These are phyloP conservation scores for Phytophthora citrophthora DNA, from an alignment of 352 stramenopile genomes.

Conservation along the genomic window DNA sequence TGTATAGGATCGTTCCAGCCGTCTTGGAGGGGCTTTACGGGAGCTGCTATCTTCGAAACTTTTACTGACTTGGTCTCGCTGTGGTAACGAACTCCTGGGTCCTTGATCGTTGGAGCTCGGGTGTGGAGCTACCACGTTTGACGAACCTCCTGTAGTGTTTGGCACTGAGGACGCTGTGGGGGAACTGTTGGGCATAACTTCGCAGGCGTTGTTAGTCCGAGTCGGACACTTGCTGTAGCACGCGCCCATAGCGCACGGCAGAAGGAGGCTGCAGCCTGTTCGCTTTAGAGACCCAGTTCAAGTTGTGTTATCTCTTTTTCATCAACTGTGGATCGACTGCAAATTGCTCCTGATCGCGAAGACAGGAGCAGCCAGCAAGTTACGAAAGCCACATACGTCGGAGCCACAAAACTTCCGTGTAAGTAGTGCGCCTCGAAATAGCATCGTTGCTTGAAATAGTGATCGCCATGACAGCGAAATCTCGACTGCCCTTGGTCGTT, in stretches of 20 bases:
- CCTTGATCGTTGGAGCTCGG: not conserved
- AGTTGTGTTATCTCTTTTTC: slow-evolving; percentile 1
- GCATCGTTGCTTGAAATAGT: slow-evolving; percentile 21
- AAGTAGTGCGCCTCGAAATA: slow-evolving; percentile 7
- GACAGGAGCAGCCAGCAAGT: slow-evolving; percentile 2
- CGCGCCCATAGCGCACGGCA: slow-evolving; percentile 17
- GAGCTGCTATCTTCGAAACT: not conserved
- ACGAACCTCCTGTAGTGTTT: not conserved
- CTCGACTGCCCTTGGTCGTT: no score
- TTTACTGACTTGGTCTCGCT: not conserved
- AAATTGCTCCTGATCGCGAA: not conserved
- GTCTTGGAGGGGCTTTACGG: no score
- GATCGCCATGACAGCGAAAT: no score
- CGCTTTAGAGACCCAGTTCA: not conserved
- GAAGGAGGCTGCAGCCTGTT: not conserved
- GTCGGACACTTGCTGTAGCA: slow-evolving; percentile 26
- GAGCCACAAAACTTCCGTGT: slow-evolving; percentile 1
- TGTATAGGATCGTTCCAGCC: slow-evolving; percentile 7
- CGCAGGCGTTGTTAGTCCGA: slow-evolving; percentile 11
- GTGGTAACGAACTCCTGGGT: not conserved
- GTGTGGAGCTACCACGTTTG: slow-evolving; percentile 22
- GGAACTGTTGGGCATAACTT: slow-evolving; percentile 6
- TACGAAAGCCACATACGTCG: slow-evolving; percentile 18
- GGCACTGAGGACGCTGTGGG: slow-evolving; percentile 8
- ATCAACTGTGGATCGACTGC: slow-evolving; percentile 7